Conservation (phyloP, 495 filamentous ascomycete species). For the Talaromyces liani region DNA sequence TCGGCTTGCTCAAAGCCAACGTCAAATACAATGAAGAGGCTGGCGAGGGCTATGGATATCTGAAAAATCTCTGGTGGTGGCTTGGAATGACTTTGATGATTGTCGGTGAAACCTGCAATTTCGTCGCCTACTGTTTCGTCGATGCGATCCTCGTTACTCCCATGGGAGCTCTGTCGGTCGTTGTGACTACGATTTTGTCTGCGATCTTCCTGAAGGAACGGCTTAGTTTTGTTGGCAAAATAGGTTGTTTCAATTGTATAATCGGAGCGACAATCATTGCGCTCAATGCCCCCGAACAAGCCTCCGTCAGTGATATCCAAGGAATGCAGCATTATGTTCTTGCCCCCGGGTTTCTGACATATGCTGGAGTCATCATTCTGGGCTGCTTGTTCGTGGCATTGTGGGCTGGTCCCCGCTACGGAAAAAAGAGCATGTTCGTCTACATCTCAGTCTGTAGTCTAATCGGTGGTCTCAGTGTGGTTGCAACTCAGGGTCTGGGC, state of each 20-base stretch:
- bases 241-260: constrained; percentile 93
- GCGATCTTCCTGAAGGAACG: constrained; percentile 96
- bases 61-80: constrained; percentile 97
- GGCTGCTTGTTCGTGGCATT: constrained; percentile 64
- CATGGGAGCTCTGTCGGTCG: constrained; percentile 88
- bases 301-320: constrained; percentile 81
- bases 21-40: constrained; percentile 95
- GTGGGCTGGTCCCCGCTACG: constrained; percentile 83
- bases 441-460: constrained; percentile 94
- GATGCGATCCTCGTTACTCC: constrained; percentile 96
- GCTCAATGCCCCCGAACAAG: constrained; percentile 83
- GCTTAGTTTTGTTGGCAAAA: constrained; percentile 90
- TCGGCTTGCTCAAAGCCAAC: constrained; percentile 84
- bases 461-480: constrained; percentile 90
- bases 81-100: constrained; percentile 96
- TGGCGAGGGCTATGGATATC: constrained; percentile 94
- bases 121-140: constrained; percentile 93
- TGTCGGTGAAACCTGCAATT: constrained; percentile 93
- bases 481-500: constrained; percentile 88
- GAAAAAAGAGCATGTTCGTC: constrained; percentile 95
- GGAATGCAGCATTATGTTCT: constrained; percentile 89
- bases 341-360: constrained; percentile 76
- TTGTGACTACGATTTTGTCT: constrained; percentile 86
- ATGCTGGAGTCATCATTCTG: constrained; percentile 76
- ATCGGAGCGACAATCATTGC: constrained; percentile 89